Evolutionary conservation across 495 filamentous ascomycete species (phyloP).

Genomic region (Lasiosphaeria ovina): DNA sequence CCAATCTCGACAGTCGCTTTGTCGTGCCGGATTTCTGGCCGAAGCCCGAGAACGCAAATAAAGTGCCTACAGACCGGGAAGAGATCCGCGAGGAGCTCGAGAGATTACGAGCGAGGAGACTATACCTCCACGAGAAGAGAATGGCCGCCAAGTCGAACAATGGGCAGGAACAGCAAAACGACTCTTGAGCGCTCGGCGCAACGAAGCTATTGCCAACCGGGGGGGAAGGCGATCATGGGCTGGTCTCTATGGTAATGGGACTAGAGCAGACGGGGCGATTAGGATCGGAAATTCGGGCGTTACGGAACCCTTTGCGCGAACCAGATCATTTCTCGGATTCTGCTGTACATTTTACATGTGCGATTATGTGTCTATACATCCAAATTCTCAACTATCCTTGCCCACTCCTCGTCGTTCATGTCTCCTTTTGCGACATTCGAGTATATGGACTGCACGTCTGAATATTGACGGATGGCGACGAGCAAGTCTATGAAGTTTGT

Average conservation of each 20-base stretch:
- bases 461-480: slow-evolving; percentile 52
- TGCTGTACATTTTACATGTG: slow-evolving; percentile 10
- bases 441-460: slow-evolving; percentile 68
- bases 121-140: slow-evolving; percentile 59
- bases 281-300: slow-evolving; percentile 2
- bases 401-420: slow-evolving; percentile 48
- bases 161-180: slow-evolving; percentile 27
- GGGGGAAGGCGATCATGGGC: not conserved
- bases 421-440: slow-evolving; percentile 53
- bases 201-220: not conserved
- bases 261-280: slow-evolving; percentile 2
- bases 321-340: not conserved
- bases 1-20: slow-evolving; percentile 93
- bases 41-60: slow-evolving; percentile 77
- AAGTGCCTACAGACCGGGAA: slow-evolving; percentile 82
- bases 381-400: slow-evolving; percentile 47
- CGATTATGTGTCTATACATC: slow-evolving; percentile 21
- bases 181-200: not conserved
- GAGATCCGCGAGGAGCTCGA: slow-evolving; percentile 80
- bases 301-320: not conserved
- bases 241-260: not conserved
- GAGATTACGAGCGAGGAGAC: slow-evolving; percentile 60
- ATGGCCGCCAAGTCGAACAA: slow-evolving; percentile 54
- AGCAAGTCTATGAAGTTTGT: slow-evolving; percentile 55
- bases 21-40: slow-evolving; percentile 92